Conservation (phyloP, 352 stramenopile genomes). For the Plasmopara muralis region DNA sequence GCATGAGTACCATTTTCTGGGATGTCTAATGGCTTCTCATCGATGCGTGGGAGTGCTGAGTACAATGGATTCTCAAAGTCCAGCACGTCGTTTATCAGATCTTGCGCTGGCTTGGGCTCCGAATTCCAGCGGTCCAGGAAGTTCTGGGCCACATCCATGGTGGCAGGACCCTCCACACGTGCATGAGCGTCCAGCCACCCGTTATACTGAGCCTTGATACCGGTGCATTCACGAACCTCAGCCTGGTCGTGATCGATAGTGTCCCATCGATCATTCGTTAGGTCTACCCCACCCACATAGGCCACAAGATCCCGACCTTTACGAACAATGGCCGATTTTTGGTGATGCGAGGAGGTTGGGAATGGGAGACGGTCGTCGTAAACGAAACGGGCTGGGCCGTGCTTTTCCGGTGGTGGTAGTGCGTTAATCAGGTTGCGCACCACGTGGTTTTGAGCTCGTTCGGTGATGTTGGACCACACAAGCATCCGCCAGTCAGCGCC, state of each 20-base stretch:
- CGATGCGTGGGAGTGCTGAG: conserved; percentile 9
- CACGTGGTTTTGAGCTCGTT: conserved; percentile 38
- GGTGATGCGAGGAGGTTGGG: conserved; percentile 50
- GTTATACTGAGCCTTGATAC: conserved; percentile 30
- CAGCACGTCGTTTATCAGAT: conserved; percentile 34
- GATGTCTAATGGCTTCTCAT: conserved; percentile 10
- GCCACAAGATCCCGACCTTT: conserved; percentile 27
- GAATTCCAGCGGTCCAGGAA: conserved; percentile 60
- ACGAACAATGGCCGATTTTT: conserved; percentile 51
- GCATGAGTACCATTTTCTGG: conserved; percentile 8
- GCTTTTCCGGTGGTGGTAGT: conserved; percentile 16
- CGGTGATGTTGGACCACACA: conserved; percentile 51
- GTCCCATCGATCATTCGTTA: conserved; percentile 50
- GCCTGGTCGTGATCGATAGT: conserved; percentile 42
- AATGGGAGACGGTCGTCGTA: conserved; percentile 56
- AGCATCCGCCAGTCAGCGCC: conserved; percentile 44
- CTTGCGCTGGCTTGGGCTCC: conserved; percentile 18
- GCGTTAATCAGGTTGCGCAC: conserved; percentile 49
- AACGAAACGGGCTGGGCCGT: conserved; percentile 31
- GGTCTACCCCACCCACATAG: conserved; percentile 45
- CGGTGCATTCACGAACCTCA: conserved; percentile 23
- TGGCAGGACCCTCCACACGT: conserved; percentile 32
- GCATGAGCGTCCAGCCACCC: conserved; percentile 53
- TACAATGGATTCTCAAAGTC: conserved; percentile 38
- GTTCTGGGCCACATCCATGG: conserved; percentile 43